These are phyloP conservation scores for Cinnamomum micranthum DNA, from an alignment of 164 flowering plant species.

Conservation along the genomic window DNA sequence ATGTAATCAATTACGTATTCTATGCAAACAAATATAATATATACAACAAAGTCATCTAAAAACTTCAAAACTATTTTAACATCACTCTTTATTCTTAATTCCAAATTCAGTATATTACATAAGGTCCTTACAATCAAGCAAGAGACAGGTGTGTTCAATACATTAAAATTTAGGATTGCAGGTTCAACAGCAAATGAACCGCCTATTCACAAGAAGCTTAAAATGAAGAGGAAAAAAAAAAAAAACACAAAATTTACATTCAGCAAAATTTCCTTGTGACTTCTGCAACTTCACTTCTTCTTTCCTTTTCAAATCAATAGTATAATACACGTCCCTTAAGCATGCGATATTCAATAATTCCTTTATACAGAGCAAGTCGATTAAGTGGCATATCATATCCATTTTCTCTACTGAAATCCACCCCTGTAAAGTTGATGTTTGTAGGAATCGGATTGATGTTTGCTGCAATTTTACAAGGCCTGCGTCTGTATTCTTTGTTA, in stretches of 20 bases:
- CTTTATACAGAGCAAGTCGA: constrained; percentile 1
- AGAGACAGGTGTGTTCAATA: too few species aligned
- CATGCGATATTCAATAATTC: constrained; percentile 5
- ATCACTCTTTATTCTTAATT: too few species aligned
- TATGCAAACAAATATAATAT: too few species aligned
- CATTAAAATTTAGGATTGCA: not conserved
- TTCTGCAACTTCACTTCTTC: not conserved
- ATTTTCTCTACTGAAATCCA: not conserved
- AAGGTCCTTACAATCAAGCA: too few species aligned
- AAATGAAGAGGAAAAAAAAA: too few species aligned
- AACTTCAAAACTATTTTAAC: too few species aligned
- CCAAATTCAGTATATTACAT: too few species aligned
- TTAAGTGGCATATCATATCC: not conserved
- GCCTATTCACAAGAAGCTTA: not conserved
- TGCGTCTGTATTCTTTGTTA: constrained; percentile 26
- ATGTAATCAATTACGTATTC: too few species aligned
- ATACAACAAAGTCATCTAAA: too few species aligned
- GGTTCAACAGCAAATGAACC: not conserved
- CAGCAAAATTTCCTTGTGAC: not conserved
- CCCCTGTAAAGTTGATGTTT: not conserved
- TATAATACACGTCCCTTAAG: not conserved
- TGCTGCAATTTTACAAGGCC: constrained; percentile 2
- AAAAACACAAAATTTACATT: not conserved
- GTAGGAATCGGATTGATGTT: not conserved
- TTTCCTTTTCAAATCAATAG: not conserved